Percentiles rank a stretch among this genome's conserved stretches.
These are phyloP conservation scores for Cryomyces minteri DNA, from an alignment of 495 filamentous ascomycete species.

Conservation along the genomic window DNA sequence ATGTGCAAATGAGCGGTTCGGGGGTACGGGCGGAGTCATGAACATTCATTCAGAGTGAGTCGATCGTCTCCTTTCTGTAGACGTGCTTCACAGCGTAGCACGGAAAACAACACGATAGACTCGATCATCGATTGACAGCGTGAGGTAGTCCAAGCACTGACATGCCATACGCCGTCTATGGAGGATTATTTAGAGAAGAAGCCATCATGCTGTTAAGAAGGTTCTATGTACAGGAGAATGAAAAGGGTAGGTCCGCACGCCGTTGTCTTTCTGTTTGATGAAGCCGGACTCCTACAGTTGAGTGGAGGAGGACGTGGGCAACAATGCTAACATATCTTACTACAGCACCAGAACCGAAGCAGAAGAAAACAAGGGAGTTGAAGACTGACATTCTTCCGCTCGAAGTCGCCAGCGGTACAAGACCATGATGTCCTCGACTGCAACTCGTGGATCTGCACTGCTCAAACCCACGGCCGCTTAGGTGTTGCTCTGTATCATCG, in stretches of 20 bases:
- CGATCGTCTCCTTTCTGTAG: not conserved
- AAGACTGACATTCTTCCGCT: slow-evolving; percentile 30
- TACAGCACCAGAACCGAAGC: slow-evolving; percentile 41
- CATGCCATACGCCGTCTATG: slow-evolving; percentile 52
- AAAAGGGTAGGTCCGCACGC: slow-evolving; percentile 38
- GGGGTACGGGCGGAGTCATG: slow-evolving; percentile 83
- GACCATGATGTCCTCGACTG: too few species aligned
- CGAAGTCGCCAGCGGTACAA: not conserved
- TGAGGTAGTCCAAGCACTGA: slow-evolving; percentile 37
- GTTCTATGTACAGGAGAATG: slow-evolving; percentile 96
- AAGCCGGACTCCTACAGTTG: not conserved
- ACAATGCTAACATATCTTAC: not conserved
- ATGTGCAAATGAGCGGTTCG: slow-evolving; percentile 90
- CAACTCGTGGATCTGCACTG: too few species aligned
- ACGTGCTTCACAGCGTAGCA: too few species aligned
- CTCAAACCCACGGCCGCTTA: too few species aligned
- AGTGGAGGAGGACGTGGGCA: not conserved
- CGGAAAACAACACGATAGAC: not conserved
- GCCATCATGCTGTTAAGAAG: slow-evolving; percentile 77
- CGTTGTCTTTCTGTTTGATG: not conserved
- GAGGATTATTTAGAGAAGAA: slow-evolving; percentile 70
- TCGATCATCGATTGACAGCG: not conserved
- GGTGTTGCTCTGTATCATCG: too few species aligned
- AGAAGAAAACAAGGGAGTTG: slow-evolving; percentile 31
- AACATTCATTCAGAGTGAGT: slow-evolving; percentile 59